Conservation (phyloP, 805 yeast species). For the Monosporozyma yasuniensis region DNA sequence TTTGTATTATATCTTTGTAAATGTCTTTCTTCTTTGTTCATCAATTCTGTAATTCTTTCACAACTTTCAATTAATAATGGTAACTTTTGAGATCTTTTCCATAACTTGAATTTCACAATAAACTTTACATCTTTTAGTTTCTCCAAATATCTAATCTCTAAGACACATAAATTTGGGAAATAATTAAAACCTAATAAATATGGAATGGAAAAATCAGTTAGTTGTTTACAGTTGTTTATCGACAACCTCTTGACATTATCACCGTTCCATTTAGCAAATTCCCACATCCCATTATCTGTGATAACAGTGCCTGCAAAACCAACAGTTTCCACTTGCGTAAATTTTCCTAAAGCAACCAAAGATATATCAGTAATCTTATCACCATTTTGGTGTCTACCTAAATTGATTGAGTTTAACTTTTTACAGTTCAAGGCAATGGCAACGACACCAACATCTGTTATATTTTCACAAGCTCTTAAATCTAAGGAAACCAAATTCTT, state of each 20-base stretch:
- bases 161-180: constrained; percentile 54
- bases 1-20: constrained; percentile 50
- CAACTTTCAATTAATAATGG: constrained; percentile 70
- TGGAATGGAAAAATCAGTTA: constrained; percentile 55
- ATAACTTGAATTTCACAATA: constrained; percentile 56
- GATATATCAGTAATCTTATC: constrained; percentile 63
- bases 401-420: constrained; percentile 50
- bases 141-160: constrained; percentile 62
- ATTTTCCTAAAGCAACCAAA: constrained; percentile 45
- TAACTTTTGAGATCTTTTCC: constrained; percentile 37
- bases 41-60: constrained; percentile 51
- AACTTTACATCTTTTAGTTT: constrained; percentile 52
- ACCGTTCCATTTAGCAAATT: constrained; percentile 50
- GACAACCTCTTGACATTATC: constrained; percentile 53
- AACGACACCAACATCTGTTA: constrained; percentile 68
- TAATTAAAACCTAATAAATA: constrained; percentile 35
- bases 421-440: constrained; percentile 56
- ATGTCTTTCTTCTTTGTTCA: constrained; percentile 51
- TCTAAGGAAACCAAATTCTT: constrained; percentile 59
- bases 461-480: constrained; percentile 71
- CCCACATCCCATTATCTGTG: constrained; percentile 75
- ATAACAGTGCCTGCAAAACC: constrained; percentile 87
- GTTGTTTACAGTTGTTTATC: constrained; percentile 56
- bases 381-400: constrained; percentile 71
- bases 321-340: constrained; percentile 54